Evolutionary conservation across 2,329 filamentous ascomycete species (phyloP).

Genomic region (Capronia coronata): DNA sequence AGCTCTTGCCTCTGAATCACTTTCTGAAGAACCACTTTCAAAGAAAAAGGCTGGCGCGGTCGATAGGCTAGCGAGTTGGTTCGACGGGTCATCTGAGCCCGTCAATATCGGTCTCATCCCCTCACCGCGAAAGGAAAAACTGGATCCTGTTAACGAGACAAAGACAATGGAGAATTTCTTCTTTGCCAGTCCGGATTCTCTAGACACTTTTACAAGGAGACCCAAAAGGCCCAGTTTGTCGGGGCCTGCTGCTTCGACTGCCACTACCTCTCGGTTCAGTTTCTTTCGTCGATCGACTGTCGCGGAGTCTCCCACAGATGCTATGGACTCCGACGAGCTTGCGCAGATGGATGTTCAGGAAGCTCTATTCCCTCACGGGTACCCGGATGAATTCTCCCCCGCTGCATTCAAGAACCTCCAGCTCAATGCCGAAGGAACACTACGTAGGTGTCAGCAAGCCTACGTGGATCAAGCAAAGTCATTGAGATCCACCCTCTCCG

Average conservation of each 20-base stretch:
- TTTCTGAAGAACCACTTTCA: conserved; percentile 10
- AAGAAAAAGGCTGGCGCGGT: conserved; percentile 17
- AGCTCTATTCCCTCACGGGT: conserved; percentile 49
- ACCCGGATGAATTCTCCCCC: conserved; percentile 44
- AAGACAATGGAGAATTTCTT: conserved; percentile 22
- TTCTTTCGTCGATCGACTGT: conserved; percentile 39
- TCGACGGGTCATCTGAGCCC: conserved; percentile 48
- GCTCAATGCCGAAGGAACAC: conserved; percentile 49
- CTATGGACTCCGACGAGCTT: conserved; percentile 45
- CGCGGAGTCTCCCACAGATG: conserved; percentile 29
- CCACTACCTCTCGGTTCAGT: conserved; percentile 36
- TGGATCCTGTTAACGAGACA: conserved; percentile 20
- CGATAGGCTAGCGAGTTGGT: conserved; percentile 43
- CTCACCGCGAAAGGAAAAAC: conserved; percentile 29
- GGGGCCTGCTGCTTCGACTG: conserved; percentile 30
- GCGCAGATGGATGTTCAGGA: conserved; percentile 49
- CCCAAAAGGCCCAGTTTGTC: conserved; percentile 28
- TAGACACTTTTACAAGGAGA: conserved; percentile 21
- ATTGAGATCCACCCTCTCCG: conserved; percentile 47
- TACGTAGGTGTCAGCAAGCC: conserved; percentile 50
- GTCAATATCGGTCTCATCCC: conserved; percentile 41
- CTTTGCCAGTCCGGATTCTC: conserved; percentile 15
- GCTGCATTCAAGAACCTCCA: conserved; percentile 53
- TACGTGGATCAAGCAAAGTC: conserved; percentile 49
- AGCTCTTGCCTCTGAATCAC: conserved; percentile 6